Base-by-base conservation (phyloP, 345 rosid genomes). In the Salix caprea region DNA sequence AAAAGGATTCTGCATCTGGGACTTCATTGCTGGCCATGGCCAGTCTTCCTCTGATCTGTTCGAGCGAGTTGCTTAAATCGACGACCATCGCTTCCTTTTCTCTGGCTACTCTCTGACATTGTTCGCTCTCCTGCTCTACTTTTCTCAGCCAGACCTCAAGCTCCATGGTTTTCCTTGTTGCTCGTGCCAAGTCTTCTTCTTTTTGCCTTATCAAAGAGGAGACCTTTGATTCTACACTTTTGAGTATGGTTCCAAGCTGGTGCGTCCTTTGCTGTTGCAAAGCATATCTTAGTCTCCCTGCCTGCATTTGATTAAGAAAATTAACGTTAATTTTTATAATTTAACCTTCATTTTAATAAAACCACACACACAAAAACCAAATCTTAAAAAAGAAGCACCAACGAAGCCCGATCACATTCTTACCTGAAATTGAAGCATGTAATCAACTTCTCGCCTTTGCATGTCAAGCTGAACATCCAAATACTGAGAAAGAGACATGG, bases 261-360 rank as follows among this genome's bases (percentile, higher is more conserved):
- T 80, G 90, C 81, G 69, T 88, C 69, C 90, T 87, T 78, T 89
- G 96, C 74, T 88, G 90, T 81, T 86, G 86, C 74, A 94, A 69
- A 62, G 78, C 72, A 60, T 60, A 78, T 61, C 86, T 82, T 61
- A 94, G 68, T 74, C 86, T 85, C 81, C 89, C 92, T 30, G 78
- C 86, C 97, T 94, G 86, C 34, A 56, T 10, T 34, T 18, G 23
- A 18, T 72, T 56, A 0, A 2, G 13, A 44, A 30, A 44, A 58
- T 58, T 23, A 4, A 8, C 64, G 5, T 58, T 11, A 12, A n/a
- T 23, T 23, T 9, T 58, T 58, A 24, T 28, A 58, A 11, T 46
- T 46, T 46, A 46, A 46, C 18, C 16, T 46, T 46, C 18, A 46
- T 46, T 46, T 46, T 14, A 3, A 46, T 46, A 46, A 3, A 46